phyloP scores from a whole-genome alignment of 768 basidiomycete species.

The Rubroboletus pulcherrimus region DNA sequence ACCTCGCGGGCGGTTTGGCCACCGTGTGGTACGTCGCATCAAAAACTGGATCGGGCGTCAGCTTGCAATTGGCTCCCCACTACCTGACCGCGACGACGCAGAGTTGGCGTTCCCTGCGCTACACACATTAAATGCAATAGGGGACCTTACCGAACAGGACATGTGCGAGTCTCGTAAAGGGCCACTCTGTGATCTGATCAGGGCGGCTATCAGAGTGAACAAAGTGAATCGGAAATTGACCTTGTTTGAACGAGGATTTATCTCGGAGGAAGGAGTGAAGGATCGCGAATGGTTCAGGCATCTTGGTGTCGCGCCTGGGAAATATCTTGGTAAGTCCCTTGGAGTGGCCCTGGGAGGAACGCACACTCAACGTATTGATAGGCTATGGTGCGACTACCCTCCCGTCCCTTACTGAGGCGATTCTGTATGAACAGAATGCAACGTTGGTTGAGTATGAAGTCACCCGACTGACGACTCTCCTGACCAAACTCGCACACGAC shows the following conservation, averaged over 20 bases:
- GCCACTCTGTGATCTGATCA: slow-evolving; percentile 45
- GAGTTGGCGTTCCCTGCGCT: slow-evolving; percentile 4
- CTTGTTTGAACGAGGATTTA: slow-evolving; percentile 76
- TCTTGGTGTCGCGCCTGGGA: slow-evolving; percentile 82
- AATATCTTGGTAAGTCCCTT: slow-evolving; percentile 62
- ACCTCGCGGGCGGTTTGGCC: background rate
- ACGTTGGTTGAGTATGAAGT: slow-evolving; percentile 61
- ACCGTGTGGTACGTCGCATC: slow-evolving; percentile 1
- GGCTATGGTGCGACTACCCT: slow-evolving; percentile 85
- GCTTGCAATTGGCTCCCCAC: background rate
- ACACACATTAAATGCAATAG: background rate
- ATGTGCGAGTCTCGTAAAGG: slow-evolving; percentile 20
- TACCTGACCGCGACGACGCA: background rate
- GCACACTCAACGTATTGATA: slow-evolving; percentile 21
- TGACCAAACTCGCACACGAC: slow-evolving; percentile 48
- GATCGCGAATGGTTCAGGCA: slow-evolving; percentile 85
- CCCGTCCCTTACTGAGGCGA: slow-evolving; percentile 74
- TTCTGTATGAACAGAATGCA: slow-evolving; percentile 63
- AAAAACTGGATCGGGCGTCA: slow-evolving; percentile 29
- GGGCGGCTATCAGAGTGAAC: slow-evolving; percentile 56
- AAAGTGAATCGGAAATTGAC: slow-evolving; percentile 63
- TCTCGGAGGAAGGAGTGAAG: slow-evolving; percentile 71
- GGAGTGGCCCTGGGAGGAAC: background rate
- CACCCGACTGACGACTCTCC: slow-evolving; percentile 46
- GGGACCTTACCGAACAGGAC: slow-evolving; percentile 2